A percentile compares a stretch with the other conserved stretches of the same genome.
Conservation (phyloP, 1,284 basidiomycete genomes). For the Ceratobasidium sp. region DNA sequence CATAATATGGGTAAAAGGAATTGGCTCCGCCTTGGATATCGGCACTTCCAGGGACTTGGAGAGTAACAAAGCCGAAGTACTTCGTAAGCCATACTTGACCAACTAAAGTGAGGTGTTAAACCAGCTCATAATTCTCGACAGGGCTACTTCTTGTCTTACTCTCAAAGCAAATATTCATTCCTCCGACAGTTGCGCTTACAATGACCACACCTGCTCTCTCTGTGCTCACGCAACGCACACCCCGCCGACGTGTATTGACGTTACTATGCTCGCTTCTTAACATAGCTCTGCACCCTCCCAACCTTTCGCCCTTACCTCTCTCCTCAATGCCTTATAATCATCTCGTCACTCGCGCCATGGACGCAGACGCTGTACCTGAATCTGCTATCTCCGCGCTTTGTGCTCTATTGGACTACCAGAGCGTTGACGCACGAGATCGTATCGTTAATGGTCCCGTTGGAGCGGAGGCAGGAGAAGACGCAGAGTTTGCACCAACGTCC, state of each 20-base stretch:
- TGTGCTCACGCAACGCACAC: slow-evolving; percentile 74
- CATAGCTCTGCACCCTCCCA: slow-evolving; percentile 81
- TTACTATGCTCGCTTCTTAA: slow-evolving; percentile 92
- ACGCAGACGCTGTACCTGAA: slow-evolving; percentile 69
- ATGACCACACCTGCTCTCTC: slow-evolving; percentile 81
- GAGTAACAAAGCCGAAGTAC: slow-evolving; percentile 86
- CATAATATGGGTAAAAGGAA: slow-evolving; percentile 90
- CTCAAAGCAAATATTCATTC: slow-evolving; percentile 87
- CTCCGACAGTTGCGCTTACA: slow-evolving; percentile 77
- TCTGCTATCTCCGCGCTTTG: slow-evolving; percentile 68
- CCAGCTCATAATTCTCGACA: not conserved
- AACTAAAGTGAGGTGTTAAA: not conserved
- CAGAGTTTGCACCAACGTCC: slow-evolving; percentile 67
- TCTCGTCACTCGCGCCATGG: slow-evolving; percentile 81
- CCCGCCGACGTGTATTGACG: slow-evolving; percentile 85
- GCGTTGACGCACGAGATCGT: slow-evolving; percentile 74
- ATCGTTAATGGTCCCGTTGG: slow-evolving; percentile 53
- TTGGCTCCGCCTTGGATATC: slow-evolving; percentile 83
- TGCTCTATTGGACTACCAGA: slow-evolving; percentile 85
- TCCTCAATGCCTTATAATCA: slow-evolving; percentile 83
- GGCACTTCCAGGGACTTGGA: slow-evolving; percentile 79
- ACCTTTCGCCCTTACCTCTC: slow-evolving; percentile 50
- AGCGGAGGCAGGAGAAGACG: slow-evolving; percentile 59
- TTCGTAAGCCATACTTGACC: slow-evolving; percentile 63
- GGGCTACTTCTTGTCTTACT: slow-evolving; percentile 83